These are phyloP conservation scores for Lenwebbia sp. DNA, from an alignment of 345 rosid genomes.

Conservation along the genomic window DNA sequence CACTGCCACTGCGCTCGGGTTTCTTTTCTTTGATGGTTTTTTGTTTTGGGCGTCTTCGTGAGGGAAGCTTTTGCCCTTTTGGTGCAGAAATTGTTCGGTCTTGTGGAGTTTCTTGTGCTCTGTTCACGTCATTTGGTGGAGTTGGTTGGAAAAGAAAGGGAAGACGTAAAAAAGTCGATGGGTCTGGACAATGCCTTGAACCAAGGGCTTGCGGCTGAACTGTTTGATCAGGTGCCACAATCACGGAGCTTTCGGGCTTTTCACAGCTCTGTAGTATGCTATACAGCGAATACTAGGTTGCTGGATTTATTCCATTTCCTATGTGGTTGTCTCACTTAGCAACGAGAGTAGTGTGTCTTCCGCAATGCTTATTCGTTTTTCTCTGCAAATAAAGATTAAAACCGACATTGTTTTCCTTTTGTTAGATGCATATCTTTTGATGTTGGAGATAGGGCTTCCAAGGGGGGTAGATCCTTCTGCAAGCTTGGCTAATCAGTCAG, in stretches of 20 bases:
- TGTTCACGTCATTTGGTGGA: background rate
- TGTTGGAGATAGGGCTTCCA: no score
- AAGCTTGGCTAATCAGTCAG: constrained; percentile 29
- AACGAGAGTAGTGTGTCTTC: background rate
- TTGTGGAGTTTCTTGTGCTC: background rate
- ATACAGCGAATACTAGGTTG: background rate
- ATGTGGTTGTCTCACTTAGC: background rate
- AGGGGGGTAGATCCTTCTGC: constrained; percentile 23
- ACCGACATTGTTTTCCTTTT: no score
- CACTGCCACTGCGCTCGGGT: no score
- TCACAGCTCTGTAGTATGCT: background rate
- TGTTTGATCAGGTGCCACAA: background rate
- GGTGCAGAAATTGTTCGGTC: background rate
- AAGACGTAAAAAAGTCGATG: background rate
- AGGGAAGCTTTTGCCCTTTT: background rate
- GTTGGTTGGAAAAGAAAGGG: background rate
- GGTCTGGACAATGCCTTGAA: background rate
- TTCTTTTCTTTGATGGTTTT: background rate
- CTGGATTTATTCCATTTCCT: background rate
- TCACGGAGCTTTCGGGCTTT: background rate
- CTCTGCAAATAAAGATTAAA: background rate
- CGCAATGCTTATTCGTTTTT: background rate
- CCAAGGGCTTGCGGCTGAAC: background rate
- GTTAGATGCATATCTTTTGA: no score
- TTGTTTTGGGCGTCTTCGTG: background rate